Percentiles rank a stretch among this genome's conserved stretches.
Conservation (phyloP, 148 eudicot species). For the Camellia lanceoleosa region DNA sequence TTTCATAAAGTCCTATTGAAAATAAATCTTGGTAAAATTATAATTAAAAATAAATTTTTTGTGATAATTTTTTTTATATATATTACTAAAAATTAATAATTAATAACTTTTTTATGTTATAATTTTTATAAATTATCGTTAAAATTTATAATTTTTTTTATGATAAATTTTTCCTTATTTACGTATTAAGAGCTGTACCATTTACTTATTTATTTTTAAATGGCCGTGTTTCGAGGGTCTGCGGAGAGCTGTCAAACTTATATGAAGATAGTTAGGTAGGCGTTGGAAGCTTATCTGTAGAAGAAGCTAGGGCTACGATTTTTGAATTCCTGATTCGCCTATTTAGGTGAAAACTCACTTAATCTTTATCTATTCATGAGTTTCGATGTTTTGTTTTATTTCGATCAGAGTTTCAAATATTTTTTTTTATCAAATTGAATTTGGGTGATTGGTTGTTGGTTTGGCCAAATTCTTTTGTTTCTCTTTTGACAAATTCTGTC, state of each 20-base stretch:
- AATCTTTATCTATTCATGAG: neutral
- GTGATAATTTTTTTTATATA: no score
- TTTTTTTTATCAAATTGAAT: neutral
- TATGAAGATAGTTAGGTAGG: neutral
- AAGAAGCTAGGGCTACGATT: neutral
- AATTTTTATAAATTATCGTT: no score
- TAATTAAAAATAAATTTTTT: no score
- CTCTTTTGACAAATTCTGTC: neutral
- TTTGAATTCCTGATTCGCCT: neutral
- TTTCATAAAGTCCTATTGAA: no score
- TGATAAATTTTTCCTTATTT: neutral
- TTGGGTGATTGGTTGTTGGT: neutral
- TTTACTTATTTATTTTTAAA: slow-evolving; percentile 4
- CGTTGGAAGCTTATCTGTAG: neutral
- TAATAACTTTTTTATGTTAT: no score
- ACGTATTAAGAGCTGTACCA: neutral
- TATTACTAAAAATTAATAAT: no score
- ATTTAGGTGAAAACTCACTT: neutral
- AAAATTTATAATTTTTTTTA: no score
- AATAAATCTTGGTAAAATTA: no score
- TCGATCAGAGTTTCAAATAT: neutral
- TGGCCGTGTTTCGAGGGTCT: slow-evolving; percentile 3
- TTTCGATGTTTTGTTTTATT: neutral
- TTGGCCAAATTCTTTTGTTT: neutral
- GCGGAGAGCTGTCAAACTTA: neutral